Evolutionary conservation across 805 yeast genomes (phyloP), one percentile per base, ranked within the genome.

Genomic region (Nakazawaea sp.): DNA sequence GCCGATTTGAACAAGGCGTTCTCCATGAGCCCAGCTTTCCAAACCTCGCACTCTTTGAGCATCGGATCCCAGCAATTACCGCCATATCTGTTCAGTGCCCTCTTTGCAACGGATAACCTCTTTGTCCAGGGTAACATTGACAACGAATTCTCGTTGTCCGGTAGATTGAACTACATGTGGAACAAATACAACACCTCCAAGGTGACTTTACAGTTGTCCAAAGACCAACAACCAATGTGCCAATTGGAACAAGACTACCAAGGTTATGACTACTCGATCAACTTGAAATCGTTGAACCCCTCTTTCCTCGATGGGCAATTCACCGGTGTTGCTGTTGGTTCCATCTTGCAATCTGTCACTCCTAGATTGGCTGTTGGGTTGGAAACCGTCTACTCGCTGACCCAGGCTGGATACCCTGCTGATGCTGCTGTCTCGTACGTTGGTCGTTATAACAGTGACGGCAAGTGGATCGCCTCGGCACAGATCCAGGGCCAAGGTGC

Each of bases 231-330:
- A 47, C 70, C 92, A 41, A 87, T 90, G 95, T 72, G 84, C 45
- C 97, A 92, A 68, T 70, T 90, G 51, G 98, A 92, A 71, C 97
- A 92, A 61, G 98, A 92, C 62, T 81, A 77, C 67, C 90, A 83
- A 64, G 96, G 90, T 43, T 62, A 72, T 40, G 98, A 92, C 60
- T 88, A 78, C 58, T 81, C 95, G 35, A 61, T 89, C 57, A 89
- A 89, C 70, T 68, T 92, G 57, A 94, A 92, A 69, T 71, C 94
- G 39, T 72, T 89, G 58, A 92, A 92, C 68, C 97, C 98, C 43
- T 78, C 85, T 31, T 59, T 83, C 49, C 60, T 83, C 36, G 77
- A 78, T 41, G 85, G 84, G 45, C 72, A 75, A 23, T 83, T 88
- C 65, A 70, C 86, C 41, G 98, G 98, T 66, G 95, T 89, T 44